phyloP scores from a whole-genome alignment of 306 rosid genomes.

The Styphnolobium japonicum region DNA sequence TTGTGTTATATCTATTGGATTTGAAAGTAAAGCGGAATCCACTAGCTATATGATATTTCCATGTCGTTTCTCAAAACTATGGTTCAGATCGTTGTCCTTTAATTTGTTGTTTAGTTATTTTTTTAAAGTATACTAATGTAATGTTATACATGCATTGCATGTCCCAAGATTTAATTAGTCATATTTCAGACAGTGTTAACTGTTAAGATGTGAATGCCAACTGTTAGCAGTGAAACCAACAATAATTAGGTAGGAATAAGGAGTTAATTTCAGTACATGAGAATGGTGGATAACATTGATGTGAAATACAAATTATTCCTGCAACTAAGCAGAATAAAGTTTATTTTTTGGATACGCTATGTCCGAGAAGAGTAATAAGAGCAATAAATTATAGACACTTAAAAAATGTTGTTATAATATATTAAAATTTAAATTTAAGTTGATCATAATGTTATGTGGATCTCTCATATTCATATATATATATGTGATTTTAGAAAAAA shows the following conservation, averaged over 20 bases:
- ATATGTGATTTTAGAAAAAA: too few relatives aligned
- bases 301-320: not conserved
- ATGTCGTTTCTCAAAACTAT: not conserved
- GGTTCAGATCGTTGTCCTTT: not conserved
- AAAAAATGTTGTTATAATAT: too few relatives aligned
- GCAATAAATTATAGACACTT: too few relatives aligned
- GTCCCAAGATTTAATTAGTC: not conserved
- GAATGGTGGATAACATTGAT: not conserved
- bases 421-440: too few relatives aligned
- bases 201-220: not conserved
- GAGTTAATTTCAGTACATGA: not conserved
- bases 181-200: not conserved
- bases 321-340: not conserved
- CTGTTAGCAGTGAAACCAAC: not conserved
- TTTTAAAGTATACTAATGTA: not conserved
- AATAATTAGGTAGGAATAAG: not conserved
- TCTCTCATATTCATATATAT: too few relatives aligned
- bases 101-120: not conserved
- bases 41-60: not conserved
- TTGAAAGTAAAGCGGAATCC: constrained; percentile 2
- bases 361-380: too few relatives aligned
- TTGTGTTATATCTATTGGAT: constrained; percentile 11
- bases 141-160: not conserved
- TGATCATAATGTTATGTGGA: too few relatives aligned
- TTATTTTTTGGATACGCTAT: too few relatives aligned